A percentile compares a stretch with the other conserved stretches of the same genome.
phyloP scores from a whole-genome alignment of 139 green algal species.

The Picochlorum sp. region DNA sequence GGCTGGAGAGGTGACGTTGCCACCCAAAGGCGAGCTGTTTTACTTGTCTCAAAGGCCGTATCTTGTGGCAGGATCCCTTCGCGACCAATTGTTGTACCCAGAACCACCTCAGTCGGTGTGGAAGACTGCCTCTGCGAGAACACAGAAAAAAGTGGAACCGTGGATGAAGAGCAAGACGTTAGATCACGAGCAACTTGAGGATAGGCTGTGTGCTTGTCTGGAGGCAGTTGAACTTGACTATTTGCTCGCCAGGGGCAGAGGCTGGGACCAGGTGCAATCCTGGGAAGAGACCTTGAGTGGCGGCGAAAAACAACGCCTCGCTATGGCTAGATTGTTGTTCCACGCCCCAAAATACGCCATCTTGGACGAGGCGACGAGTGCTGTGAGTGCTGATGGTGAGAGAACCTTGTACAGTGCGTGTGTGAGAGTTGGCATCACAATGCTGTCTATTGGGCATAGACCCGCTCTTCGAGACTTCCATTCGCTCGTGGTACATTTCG shows the following conservation, averaged over 20 bases:
- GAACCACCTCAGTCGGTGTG: slow-evolving; percentile 54
- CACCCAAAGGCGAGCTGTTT: slow-evolving; percentile 54
- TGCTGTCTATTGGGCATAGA: slow-evolving; percentile 84
- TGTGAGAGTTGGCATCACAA: slow-evolving; percentile 60
- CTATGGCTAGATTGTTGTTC: slow-evolving; percentile 83
- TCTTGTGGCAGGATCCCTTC: slow-evolving; percentile 54
- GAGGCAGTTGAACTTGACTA: slow-evolving; percentile 78
- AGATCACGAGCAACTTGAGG: slow-evolving; percentile 29
- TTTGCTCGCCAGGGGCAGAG: slow-evolving; percentile 48
- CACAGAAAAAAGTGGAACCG: slow-evolving; percentile 6
- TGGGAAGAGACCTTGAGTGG: slow-evolving; percentile 74
- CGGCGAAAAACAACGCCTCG: slow-evolving; percentile 86
- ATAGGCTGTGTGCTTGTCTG: slow-evolving; percentile 45
- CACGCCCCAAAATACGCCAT: slow-evolving; percentile 72
- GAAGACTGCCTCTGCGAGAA: slow-evolving; percentile 11
- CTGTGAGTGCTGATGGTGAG: slow-evolving; percentile 67
- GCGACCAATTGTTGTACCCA: slow-evolving; percentile 82
- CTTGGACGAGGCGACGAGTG: slow-evolving; percentile 84
- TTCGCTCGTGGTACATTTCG: slow-evolving; percentile 18
- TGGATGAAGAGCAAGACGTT: slow-evolving; percentile 6
- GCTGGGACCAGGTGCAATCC: slow-evolving; percentile 44
- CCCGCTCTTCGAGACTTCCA: slow-evolving; percentile 49
- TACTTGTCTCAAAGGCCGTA: slow-evolving; percentile 83
- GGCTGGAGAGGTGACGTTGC: slow-evolving; percentile 34
- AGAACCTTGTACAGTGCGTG: slow-evolving; percentile 47